Base-by-base conservation (phyloP, 495 filamentous ascomycete species). In the Amniculicola lignicola region DNA sequence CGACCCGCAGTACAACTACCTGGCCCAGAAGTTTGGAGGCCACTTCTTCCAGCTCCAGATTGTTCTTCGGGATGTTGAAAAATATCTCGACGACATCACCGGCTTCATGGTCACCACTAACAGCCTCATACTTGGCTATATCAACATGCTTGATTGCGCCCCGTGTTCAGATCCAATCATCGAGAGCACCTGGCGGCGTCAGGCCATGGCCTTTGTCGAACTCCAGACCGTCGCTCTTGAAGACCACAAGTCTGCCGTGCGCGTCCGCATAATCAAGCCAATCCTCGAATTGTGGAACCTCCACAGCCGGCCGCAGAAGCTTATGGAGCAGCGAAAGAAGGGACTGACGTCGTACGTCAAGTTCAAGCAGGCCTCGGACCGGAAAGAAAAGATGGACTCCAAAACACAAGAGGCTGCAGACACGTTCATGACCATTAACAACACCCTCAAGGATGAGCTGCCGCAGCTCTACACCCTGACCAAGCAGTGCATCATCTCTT, bases 281-380 rank as follows among this genome's bases (percentile, higher is more conserved):
- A 89, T 97, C 71, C 80, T 88, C 62, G 81, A 82, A 22, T 73
- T 95, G 27, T 82, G 96, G 51, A 82, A 85, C 64, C 78, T 90
- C 9, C 86, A 95, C 59, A 82, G 86, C 44, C 18, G 38, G 1
- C 89, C 92, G 1, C 83, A 87, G 33, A 82, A 86, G 41, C 81
- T 94, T 4, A 95, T 96, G 83, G 84, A 85, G 59, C 95, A 96
- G 70, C 85, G 93, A 10, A 84, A 89, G 48, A 96, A 96, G 72
- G 85, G 89, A 25, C 79, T 94, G 4, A 72, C 88, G 29, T 91
- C 96, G 66, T 96, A 90, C 69, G 87, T 89, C 48, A 87, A 85
- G 55, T 90, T 83, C 64, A 90, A 86, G 64, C 77, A 82, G 18
- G 74, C 85, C 38, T 86, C 84, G 65, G 88, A 88, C 29, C 79